Conservation (phyloP, 1,139 yeast genomes). For the Hyphopichia pseudoburtonii region DNA sequence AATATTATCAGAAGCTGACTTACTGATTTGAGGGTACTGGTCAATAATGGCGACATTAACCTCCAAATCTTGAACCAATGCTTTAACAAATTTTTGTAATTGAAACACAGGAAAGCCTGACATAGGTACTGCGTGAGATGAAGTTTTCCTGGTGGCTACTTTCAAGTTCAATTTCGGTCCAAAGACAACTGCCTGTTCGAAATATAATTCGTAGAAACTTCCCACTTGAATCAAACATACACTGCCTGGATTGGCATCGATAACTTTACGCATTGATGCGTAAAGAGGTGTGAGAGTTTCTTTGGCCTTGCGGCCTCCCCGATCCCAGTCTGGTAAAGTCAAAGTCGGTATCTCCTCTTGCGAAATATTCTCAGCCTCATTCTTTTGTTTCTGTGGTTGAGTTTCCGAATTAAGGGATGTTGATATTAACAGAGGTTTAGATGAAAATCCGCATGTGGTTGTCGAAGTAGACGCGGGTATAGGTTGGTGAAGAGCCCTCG, state of each 20-base stretch:
- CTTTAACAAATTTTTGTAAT: slow-evolving; percentile 69
- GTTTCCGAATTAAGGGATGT: no score
- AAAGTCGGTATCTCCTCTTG: neutral
- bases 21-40: slow-evolving; percentile 44
- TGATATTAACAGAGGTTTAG: no score
- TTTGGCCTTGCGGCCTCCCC: slow-evolving; percentile 39
- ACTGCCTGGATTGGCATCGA: slow-evolving; percentile 53
- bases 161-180: slow-evolving; percentile 70
- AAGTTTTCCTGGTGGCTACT: slow-evolving; percentile 41
- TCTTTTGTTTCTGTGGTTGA: no score
- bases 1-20: slow-evolving; percentile 25
- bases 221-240: slow-evolving; percentile 87
- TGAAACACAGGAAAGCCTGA: slow-evolving; percentile 86
- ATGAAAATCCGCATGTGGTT: neutral
- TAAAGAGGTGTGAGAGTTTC: slow-evolving; percentile 37
- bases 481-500: neutral
- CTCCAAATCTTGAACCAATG: slow-evolving; percentile 67
- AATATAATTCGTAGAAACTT: slow-evolving; percentile 85
- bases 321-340: slow-evolving; percentile 30
- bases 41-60: slow-evolving; percentile 80
- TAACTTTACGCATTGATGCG: slow-evolving; percentile 32
- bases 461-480: neutral
- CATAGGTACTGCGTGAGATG: slow-evolving; percentile 63
- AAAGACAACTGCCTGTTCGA: slow-evolving; percentile 77
- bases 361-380: no score